Percentiles rank a stretch among this genome's conserved stretches.
Evolutionary conservation across 441 rosid genomes (phyloP).

Genomic region (Theobroma grandiflorum): DNA sequence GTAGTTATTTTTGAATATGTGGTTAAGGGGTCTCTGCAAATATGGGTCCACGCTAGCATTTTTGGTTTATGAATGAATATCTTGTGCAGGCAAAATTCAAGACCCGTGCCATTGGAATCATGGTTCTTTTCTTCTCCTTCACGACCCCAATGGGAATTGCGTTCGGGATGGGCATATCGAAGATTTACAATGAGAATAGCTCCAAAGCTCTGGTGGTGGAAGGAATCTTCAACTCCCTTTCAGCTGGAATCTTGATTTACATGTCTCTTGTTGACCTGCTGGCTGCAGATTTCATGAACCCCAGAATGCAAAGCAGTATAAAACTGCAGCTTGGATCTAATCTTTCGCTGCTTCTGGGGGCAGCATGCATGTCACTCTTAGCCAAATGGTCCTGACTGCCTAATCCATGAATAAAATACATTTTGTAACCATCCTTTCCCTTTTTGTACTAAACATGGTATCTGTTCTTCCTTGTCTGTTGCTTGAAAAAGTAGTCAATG

Average conservation of each 20-base stretch:
- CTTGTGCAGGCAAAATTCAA: slow-evolving; percentile 20
- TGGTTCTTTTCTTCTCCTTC: slow-evolving; percentile 10
- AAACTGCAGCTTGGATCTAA: slow-evolving; percentile 17
- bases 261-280: slow-evolving; percentile 30
- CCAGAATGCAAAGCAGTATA: slow-evolving; percentile 19
- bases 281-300: slow-evolving; percentile 23
- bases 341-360: slow-evolving; percentile 23
- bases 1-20: not conserved
- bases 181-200: slow-evolving; percentile 10
- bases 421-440: no score
- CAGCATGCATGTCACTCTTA: slow-evolving; percentile 20
- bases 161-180: slow-evolving; percentile 10
- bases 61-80: no score
- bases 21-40: no score
- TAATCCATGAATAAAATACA: no score
- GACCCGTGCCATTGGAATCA: not conserved
- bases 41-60: no score
- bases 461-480: no score
- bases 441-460: no score
- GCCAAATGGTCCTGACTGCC: slow-evolving; percentile 20
- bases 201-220: slow-evolving; percentile 20
- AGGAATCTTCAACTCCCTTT: slow-evolving; percentile 17
- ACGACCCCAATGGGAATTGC: slow-evolving; percentile 15
- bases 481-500: no score
- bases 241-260: slow-evolving; percentile 29